phyloP scores from a whole-genome alignment of 2,329 filamentous ascomycete species.

The Botryotinia convoluta region DNA sequence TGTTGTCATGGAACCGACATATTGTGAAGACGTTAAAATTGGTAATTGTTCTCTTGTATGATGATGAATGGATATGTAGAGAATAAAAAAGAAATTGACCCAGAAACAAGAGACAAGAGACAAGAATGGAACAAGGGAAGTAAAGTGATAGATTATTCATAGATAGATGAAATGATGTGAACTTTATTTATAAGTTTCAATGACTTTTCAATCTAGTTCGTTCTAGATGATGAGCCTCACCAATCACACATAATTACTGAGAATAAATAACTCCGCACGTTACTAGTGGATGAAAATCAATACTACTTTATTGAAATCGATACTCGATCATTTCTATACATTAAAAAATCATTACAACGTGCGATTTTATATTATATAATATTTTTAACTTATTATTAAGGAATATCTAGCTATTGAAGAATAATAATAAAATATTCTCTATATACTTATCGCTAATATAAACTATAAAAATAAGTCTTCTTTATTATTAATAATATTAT shows the following conservation, averaged over 20 bases:
- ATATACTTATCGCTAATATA: background rate
- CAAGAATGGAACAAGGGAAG: background rate
- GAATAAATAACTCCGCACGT: background rate
- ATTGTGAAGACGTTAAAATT: slow-evolving; percentile 13
- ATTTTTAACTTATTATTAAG: background rate
- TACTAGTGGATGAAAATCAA: background rate
- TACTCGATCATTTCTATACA: background rate
- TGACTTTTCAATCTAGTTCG: background rate
- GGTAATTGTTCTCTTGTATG: background rate
- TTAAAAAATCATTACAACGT: accelerated
- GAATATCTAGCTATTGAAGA: background rate
- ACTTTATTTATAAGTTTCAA: background rate
- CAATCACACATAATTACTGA: background rate
- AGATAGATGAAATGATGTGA: background rate
- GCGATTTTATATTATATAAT: background rate
- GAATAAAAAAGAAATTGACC: background rate
- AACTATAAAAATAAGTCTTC: background rate
- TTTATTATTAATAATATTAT: background rate
- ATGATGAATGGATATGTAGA: background rate
- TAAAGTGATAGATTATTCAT: background rate
- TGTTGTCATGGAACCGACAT: slow-evolving; percentile 5
- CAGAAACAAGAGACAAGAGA: background rate
- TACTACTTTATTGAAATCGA: background rate
- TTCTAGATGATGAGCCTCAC: background rate
- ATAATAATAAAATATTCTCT: background rate